phyloP scores from a whole-genome alignment of 345 rosid genomes.

The Syzygium jambos region DNA sequence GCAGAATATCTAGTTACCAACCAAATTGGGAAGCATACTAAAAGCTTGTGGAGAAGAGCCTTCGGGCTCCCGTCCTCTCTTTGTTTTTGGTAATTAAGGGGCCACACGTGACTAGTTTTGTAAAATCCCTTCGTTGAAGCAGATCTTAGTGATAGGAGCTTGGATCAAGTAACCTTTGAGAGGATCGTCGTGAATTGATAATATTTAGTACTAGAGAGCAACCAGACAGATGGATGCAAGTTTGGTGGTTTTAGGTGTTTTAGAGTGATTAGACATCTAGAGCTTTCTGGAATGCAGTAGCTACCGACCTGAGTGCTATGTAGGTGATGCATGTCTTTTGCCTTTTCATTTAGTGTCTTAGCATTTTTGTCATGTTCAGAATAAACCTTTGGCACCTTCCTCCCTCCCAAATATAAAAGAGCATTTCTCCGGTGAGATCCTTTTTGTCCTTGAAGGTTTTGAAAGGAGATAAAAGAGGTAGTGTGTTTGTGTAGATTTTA shows the following conservation, averaged over 20 bases:
- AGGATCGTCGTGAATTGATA: background rate
- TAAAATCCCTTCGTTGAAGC: background rate
- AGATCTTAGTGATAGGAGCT: background rate
- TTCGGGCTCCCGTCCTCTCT: background rate
- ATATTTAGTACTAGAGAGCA: background rate
- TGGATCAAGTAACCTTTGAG: background rate
- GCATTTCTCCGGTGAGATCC: background rate
- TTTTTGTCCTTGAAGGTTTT: background rate
- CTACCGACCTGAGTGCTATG: background rate
- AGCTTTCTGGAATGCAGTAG: background rate
- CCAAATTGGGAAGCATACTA: background rate
- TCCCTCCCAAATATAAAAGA: background rate
- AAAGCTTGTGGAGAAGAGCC: background rate
- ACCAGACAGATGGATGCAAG: background rate
- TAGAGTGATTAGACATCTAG: background rate
- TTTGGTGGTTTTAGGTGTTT: background rate
- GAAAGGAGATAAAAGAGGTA: background rate
- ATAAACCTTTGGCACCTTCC: background rate
- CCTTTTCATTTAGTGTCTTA: background rate
- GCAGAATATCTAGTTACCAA: background rate
- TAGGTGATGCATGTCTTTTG: background rate
- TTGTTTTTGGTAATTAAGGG: background rate
- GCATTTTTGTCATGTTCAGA: background rate
- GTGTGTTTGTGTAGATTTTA: background rate
- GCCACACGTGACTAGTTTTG: background rate